phyloP scores from a whole-genome alignment of 2,329 filamentous ascomycete species.

The Chaetomium sp. region DNA sequence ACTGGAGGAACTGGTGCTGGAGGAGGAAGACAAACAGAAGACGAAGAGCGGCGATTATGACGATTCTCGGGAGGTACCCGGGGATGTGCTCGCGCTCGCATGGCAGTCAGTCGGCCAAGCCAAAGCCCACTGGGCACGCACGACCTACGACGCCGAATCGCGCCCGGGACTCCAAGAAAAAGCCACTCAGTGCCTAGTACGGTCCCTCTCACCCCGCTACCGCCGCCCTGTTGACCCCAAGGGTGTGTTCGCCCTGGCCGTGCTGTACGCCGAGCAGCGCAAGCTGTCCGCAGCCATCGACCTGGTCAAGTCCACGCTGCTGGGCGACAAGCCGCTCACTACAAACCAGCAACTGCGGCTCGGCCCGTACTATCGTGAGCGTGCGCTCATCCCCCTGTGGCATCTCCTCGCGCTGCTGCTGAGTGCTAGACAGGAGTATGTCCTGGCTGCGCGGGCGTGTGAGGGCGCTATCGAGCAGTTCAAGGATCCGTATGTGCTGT shows the following conservation, averaged over 20 bases:
- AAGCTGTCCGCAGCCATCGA: slow-evolving; percentile 77
- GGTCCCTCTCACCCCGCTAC: slow-evolving; percentile 61
- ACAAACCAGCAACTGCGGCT: slow-evolving; percentile 39
- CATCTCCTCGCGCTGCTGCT: slow-evolving; percentile 82
- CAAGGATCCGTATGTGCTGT: slow-evolving; percentile 61
- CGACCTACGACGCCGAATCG: slow-evolving; percentile 67
- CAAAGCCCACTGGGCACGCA: slow-evolving; percentile 78
- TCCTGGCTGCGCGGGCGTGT: slow-evolving; percentile 73
- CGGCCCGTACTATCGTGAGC: slow-evolving; percentile 55
- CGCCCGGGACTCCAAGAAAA: slow-evolving; percentile 69
- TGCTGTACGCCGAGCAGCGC: slow-evolving; percentile 83
- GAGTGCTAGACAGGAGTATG: slow-evolving; percentile 79
- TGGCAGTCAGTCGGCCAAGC: slow-evolving; percentile 83
- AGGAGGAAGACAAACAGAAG: slow-evolving; percentile 35
- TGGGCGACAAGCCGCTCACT: slow-evolving; percentile 47
- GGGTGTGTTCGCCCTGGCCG: slow-evolving; percentile 70
- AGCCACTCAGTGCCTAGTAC: slow-evolving; percentile 69
- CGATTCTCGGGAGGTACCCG: slow-evolving; percentile 41
- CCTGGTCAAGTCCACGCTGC: slow-evolving; percentile 69
- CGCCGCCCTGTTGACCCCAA: slow-evolving; percentile 63
- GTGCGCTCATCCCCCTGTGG: slow-evolving; percentile 72
- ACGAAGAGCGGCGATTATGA: slow-evolving; percentile 21
- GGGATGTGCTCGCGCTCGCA: slow-evolving; percentile 58
- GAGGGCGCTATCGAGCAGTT: slow-evolving; percentile 91
- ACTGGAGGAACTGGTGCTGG: slow-evolving; percentile 69